Conservation (phyloP, 2,329 filamentous ascomycete species). For the Aureobasidium musti region DNA sequence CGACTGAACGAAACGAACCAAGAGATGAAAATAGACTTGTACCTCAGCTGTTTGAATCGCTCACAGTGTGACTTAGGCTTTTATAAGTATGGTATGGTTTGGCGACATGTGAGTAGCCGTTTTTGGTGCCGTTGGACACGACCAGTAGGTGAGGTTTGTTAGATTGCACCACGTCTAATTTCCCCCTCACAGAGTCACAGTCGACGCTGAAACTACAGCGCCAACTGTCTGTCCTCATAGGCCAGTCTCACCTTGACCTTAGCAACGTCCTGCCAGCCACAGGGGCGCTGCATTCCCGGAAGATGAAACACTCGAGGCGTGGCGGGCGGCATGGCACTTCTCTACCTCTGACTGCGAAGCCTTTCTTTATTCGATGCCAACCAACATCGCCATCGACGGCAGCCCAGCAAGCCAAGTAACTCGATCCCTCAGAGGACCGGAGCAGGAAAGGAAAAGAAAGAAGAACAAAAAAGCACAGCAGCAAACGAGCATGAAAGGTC, state of each 20-base stretch:
- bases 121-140: conserved; percentile 19
- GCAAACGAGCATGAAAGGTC: conserved; percentile 19
- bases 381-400: too few species aligned
- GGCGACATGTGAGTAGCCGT: conserved; percentile 17
- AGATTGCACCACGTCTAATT: conserved; percentile 26
- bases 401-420: background rate
- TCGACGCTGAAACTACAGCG: conserved; percentile 21
- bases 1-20: conserved; percentile 15
- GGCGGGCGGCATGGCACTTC: background rate
- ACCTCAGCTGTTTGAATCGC: background rate
- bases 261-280: conserved; percentile 14
- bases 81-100: conserved; percentile 9
- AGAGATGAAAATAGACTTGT: conserved; percentile 22
- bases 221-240: conserved; percentile 12
- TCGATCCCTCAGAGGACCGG: background rate
- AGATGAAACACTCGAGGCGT: conserved; percentile 5
- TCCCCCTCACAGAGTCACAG: background rate
- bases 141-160: conserved; percentile 15
- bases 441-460: background rate
- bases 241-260: background rate
- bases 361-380: background rate
- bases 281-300: conserved; percentile 2
- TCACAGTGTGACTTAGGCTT: conserved; percentile 15
- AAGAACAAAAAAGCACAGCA: conserved; percentile 13
- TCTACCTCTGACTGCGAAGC: background rate